phyloP scores from a whole-genome alignment of 495 filamentous ascomycete genomes.

The Lineolata rhizophorae region DNA sequence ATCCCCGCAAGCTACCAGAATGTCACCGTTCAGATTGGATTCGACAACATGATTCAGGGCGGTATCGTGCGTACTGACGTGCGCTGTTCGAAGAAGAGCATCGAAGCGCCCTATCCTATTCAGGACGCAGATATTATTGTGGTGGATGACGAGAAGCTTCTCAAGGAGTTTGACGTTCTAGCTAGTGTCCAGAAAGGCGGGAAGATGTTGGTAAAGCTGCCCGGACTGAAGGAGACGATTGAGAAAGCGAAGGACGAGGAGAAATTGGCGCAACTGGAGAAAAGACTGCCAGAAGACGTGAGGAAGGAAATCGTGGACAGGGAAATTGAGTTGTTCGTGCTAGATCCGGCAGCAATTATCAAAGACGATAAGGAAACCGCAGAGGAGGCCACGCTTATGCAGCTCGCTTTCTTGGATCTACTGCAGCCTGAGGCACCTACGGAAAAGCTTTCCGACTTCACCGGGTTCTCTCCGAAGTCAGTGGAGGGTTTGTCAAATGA shows the following conservation, averaged over 20 bases:
- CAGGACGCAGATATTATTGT: constrained; percentile 57
- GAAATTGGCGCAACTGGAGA: too few species aligned
- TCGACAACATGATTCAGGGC: constrained; percentile 77
- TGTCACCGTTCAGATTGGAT: constrained; percentile 46
- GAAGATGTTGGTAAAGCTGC: constrained; percentile 50
- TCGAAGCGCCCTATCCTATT: constrained; percentile 67
- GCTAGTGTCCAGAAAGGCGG: constrained; percentile 47
- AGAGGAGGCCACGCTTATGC: constrained; percentile 35
- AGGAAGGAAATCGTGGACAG: constrained; percentile 46
- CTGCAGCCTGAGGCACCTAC: constrained; percentile 34
- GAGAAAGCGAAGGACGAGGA: constrained; percentile 68
- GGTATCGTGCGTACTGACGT: constrained; percentile 71
- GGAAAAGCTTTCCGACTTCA: constrained; percentile 33
- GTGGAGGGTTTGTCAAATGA: constrained; percentile 14
- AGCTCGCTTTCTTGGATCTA: constrained; percentile 64
- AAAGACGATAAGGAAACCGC: constrained; percentile 34
- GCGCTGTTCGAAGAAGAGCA: constrained; percentile 52
- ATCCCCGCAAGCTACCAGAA: constrained; percentile 57
- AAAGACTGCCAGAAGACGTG: constrained; percentile 48
- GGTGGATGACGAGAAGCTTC: constrained; percentile 55
- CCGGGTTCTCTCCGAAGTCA: constrained; percentile 17
- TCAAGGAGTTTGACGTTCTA: constrained; percentile 52
- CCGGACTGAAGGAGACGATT: too few species aligned
- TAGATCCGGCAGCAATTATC: constrained; percentile 47
- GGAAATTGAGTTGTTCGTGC: constrained; percentile 41